These are phyloP conservation scores for Acanthochlamys bracteata DNA, from an alignment of 106 monocot species.

Conservation along the genomic window DNA sequence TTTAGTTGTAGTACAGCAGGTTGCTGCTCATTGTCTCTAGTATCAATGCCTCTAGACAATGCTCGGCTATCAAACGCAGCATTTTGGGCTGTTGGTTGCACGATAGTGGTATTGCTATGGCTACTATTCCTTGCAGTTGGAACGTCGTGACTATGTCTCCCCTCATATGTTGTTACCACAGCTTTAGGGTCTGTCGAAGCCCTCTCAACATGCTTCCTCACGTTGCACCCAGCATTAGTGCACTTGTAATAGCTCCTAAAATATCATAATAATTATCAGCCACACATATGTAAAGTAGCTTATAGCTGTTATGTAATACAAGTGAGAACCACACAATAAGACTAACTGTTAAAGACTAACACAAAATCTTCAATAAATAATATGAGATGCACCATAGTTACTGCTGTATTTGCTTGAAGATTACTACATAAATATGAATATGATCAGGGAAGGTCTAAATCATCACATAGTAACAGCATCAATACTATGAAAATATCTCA, in stretches of 20 bases:
- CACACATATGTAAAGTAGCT: neutral
- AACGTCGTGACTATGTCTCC: slow-evolving; percentile 74
- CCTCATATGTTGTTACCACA: slow-evolving; percentile 74
- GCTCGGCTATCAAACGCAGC: slow-evolving; percentile 18
- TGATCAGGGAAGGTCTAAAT: no score
- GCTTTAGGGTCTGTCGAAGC: slow-evolving; percentile 49
- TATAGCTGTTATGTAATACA: neutral
- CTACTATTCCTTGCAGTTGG: slow-evolving; percentile 46
- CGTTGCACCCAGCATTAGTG: slow-evolving; percentile 60
- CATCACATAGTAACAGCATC: no score
- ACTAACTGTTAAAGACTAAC: neutral
- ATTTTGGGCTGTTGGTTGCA: slow-evolving; percentile 23
- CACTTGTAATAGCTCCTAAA: slow-evolving; percentile 81
- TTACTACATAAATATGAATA: no score
- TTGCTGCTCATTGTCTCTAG: slow-evolving; percentile 16
- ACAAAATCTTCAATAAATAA: neutral
- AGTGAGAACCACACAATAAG: neutral
- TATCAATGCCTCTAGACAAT: slow-evolving; percentile 19
- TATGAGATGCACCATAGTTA: no score
- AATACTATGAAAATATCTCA: no score
- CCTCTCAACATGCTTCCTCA: slow-evolving; percentile 78
- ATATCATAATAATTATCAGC: neutral
- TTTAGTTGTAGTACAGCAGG: slow-evolving; percentile 47
- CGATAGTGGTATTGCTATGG: slow-evolving; percentile 23
- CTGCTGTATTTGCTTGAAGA: no score